Evolutionary conservation across 2,329 filamentous ascomycete genomes (phyloP), one percentile per base, ranked within the genome.

Genomic region (Aspergillus tamarii): DNA sequence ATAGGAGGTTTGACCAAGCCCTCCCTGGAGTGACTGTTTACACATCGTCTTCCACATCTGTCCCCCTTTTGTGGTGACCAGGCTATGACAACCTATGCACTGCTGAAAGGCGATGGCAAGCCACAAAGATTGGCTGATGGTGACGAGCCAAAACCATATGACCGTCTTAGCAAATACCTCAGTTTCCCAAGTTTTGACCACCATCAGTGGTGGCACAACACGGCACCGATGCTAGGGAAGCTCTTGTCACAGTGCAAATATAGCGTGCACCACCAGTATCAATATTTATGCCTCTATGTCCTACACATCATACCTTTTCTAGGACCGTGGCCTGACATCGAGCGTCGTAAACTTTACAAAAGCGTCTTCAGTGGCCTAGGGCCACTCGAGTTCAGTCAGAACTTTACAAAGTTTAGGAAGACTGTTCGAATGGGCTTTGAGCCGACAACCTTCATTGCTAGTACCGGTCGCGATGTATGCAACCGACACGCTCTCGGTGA

Each of bases 231-330:
- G 55, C 59, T 67, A 16, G 58, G 60, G 12, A 61, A 56, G 19
- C 46, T 67, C 36, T 56, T 67, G 2, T 50, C 52, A n/a, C 23
- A 63, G 4, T 58, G 58, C n/a, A 57, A 60, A 19, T 64, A 66
- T 28, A 55, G 39, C 14, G 34, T 66, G 12, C 60, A 66, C 19
- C 30, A 67, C 10, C 63, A 67, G 30, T 67, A 58, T 41, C 57
- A 63, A 53, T 62, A 65, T 26, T 19, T 67, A 11, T 54, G 41
- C 11, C 39, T 67, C 12, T 64, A 64, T 4, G 63, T 58, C 3
- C 58, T 64, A 21, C 34, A 65, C 26, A 55, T 67, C 9, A 30
- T 61, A 6, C 65, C 65, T 6, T 57, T 55, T 11, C 32, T 67
- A 12, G 63, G 65, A 1, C 53, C 60, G 23, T 46, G 23, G 11